Conservation (phyloP, 2,329 filamentous ascomycete species). For the Beauveria brongniartii region DNA sequence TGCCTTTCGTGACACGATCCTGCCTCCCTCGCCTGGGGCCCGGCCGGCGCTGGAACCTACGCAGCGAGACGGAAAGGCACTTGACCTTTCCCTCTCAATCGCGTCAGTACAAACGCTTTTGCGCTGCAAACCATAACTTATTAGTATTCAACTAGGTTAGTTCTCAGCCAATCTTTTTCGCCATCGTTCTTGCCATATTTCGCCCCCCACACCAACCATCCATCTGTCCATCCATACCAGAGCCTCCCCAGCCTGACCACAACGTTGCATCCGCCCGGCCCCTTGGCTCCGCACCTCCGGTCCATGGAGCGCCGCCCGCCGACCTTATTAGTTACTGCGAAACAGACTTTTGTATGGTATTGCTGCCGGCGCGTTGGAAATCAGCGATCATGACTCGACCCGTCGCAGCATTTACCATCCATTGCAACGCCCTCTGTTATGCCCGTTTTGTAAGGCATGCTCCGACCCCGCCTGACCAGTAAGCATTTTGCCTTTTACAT, state of each 20-base stretch:
- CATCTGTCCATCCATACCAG: constrained; percentile 1
- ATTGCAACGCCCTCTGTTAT: background rate
- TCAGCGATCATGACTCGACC: constrained; percentile 2
- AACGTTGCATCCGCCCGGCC: constrained; percentile 15
- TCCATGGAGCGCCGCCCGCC: background rate
- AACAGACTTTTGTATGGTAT: background rate
- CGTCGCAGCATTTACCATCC: background rate
- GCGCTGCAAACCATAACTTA: too few relatives aligned
- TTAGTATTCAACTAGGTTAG: too few relatives aligned
- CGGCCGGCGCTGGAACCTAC: too few relatives aligned
- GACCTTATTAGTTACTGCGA: too few relatives aligned
- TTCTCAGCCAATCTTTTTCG: background rate
- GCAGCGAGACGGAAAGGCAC: too few relatives aligned
- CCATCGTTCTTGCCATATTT: background rate
- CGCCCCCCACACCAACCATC: background rate
- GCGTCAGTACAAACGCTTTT: too few relatives aligned
- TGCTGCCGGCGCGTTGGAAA: too few relatives aligned
- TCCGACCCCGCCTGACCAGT: constrained; percentile 7
- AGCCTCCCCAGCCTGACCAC: constrained; percentile 9
- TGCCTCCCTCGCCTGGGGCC: too few relatives aligned
- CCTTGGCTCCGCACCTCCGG: background rate
- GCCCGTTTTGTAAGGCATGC: background rate
- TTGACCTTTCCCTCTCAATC: too few relatives aligned
- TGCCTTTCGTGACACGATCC: too few relatives aligned
- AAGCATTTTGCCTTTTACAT: constrained; percentile 7